phyloP scores from a whole-genome alignment of 2,329 filamentous ascomycete genomes.

The Alternaria gaisen region DNA sequence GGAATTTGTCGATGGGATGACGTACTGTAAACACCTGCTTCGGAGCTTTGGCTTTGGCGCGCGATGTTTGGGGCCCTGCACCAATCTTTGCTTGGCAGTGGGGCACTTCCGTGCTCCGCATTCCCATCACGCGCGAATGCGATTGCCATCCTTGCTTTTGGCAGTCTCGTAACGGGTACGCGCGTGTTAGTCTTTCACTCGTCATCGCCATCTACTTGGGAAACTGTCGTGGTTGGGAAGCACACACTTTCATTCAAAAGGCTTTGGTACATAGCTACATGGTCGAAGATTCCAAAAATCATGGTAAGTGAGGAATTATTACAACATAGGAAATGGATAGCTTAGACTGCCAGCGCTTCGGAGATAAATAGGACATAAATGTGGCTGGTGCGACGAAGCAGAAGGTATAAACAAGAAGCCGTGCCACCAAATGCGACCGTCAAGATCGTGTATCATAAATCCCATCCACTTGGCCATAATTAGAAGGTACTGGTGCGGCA shows the following conservation, averaged over 20 bases:
- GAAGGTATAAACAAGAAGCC: constrained; percentile 32
- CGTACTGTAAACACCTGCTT: constrained; percentile 25
- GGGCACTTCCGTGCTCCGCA: constrained; percentile 18
- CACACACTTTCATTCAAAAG: constrained; percentile 3
- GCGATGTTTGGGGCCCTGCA: constrained; percentile 8
- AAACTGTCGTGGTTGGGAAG: background rate
- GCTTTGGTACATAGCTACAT: constrained; percentile 9
- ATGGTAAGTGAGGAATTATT: constrained; percentile 9
- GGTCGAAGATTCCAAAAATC: constrained; percentile 9
- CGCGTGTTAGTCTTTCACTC: background rate
- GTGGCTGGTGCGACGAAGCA: constrained; percentile 15
- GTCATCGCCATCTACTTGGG: background rate
- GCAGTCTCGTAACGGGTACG: background rate
- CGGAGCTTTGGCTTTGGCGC: constrained; percentile 16
- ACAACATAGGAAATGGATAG: constrained; percentile 13
- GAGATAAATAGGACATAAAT: constrained; percentile 7
- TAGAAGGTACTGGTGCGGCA: constrained; percentile 22
- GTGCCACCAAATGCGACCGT: constrained; percentile 35
- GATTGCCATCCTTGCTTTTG: constrained; percentile 9
- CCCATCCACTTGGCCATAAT: constrained; percentile 27
- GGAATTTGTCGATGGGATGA: constrained; percentile 13
- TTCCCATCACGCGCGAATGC: constrained; percentile 6
- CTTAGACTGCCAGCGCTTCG: background rate
- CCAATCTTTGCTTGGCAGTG: constrained; percentile 18
- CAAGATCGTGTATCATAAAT: constrained; percentile 38